Conservation (phyloP, 1,139 yeast genomes). For the Saccharomycopsis hybrid region DNA sequence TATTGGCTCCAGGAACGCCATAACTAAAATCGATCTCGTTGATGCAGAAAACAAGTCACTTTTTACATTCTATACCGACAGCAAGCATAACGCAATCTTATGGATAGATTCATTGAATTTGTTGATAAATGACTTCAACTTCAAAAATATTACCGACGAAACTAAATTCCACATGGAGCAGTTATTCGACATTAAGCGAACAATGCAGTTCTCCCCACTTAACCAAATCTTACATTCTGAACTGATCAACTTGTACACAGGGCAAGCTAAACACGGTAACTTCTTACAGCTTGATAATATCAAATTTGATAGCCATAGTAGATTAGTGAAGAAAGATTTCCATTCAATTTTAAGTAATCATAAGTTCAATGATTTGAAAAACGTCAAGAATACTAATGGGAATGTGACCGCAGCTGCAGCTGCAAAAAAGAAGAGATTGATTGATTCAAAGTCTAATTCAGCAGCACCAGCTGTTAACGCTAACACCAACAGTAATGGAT, state of each 20-base stretch:
- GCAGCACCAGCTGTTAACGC: no score
- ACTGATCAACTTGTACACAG: constrained; percentile 11
- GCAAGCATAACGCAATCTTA: constrained; percentile 7
- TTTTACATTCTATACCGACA: constrained; percentile 14
- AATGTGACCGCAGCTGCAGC: no score
- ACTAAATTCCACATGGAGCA: constrained; percentile 16
- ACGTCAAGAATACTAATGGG: background rate
- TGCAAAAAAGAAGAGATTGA: no score
- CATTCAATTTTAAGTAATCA: no score
- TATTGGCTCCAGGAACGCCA: constrained; percentile 1
- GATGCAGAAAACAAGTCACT: background rate
- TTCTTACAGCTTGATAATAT: constrained; percentile 10
- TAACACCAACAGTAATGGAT: no score
- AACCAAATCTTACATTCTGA: constrained; percentile 6
- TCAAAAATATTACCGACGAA: constrained; percentile 13
- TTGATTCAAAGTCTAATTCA: no score
- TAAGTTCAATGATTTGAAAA: background rate
- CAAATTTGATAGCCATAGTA: no score
- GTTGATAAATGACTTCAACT: constrained; percentile 14
- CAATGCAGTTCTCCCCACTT: constrained; percentile 17
- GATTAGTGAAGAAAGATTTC: no score
- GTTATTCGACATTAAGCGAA: constrained; percentile 16
- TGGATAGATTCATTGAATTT: constrained; percentile 19
- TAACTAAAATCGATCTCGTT: constrained; percentile 11
- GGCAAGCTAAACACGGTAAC: constrained; percentile 5